phyloP scores from a whole-genome alignment of 2,329 filamentous ascomycete species.

The Helotiales sp. region DNA sequence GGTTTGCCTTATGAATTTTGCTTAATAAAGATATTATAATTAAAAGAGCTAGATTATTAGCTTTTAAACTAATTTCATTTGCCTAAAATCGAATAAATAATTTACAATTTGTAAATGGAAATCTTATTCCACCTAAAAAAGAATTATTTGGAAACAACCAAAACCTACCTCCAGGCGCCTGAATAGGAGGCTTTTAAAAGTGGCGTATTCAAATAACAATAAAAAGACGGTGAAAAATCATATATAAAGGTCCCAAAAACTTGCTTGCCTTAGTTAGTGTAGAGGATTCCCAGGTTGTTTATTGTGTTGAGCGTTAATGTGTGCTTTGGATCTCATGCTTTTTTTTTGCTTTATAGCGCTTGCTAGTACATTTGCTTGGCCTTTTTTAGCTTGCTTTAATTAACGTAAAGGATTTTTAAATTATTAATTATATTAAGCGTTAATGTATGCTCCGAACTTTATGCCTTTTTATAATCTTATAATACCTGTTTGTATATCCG shows the following conservation, averaged over 20 bases:
- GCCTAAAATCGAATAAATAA: slow-evolving; percentile 6
- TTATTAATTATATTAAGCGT: neutral
- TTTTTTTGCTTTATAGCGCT: no score
- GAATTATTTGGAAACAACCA: slow-evolving; percentile 6
- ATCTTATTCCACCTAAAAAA: neutral
- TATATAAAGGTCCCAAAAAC: no score
- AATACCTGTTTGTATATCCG: slow-evolving; percentile 16
- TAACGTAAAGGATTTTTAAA: neutral
- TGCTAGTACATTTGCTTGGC: no score
- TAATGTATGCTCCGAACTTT: neutral
- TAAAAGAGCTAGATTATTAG: slow-evolving; percentile 30
- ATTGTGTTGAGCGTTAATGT: no score
- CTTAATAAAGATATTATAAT: slow-evolving; percentile 29
- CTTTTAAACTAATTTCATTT: slow-evolving; percentile 18
- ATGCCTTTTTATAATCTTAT: no score
- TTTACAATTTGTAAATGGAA: neutral
- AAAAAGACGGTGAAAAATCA: slow-evolving; percentile 1
- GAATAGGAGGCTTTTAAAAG: slow-evolving; percentile 15
- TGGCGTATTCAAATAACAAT: slow-evolving; percentile 17
- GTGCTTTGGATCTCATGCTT: no score
- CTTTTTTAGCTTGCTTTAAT: slow-evolving; percentile 10
- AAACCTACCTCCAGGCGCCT: no score
- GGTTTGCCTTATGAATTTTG: slow-evolving; percentile 18
- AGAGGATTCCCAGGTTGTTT: no score
- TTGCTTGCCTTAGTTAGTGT: no score